These are phyloP conservation scores for Dipodascopsis tothii DNA, from an alignment of 805 yeast genomes.

Conservation along the genomic window DNA sequence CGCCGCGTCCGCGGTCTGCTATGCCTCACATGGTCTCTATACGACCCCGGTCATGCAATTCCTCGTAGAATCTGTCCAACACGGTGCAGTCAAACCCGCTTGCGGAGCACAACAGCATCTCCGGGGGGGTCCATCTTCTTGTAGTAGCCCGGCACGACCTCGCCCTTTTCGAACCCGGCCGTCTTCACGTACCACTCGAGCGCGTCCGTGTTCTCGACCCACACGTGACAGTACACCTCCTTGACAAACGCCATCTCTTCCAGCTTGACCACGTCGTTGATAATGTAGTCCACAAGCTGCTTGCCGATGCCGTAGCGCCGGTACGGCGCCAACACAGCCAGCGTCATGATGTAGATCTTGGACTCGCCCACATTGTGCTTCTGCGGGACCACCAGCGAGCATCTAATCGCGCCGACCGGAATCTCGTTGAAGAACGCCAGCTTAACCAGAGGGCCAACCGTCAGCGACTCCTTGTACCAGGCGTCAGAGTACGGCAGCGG, in stretches of 20 bases:
- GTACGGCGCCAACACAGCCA: conserved; percentile 63
- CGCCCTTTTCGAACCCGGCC: conserved; percentile 42
- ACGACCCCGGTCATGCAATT: neutral
- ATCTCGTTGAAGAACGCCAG: conserved; percentile 64
- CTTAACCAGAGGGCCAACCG: conserved; percentile 46
- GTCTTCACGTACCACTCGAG: conserved; percentile 44
- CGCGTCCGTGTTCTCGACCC: conserved; percentile 38
- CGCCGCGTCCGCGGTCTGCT: no score
- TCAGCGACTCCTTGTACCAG: conserved; percentile 46
- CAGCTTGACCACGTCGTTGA: conserved; percentile 47
- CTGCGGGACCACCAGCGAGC: conserved; percentile 33
- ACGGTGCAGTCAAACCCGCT: neutral
- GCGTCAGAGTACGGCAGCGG: conserved; percentile 45
- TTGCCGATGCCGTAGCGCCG: conserved; percentile 55
- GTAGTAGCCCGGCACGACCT: conserved; percentile 41
- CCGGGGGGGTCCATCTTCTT: conserved; percentile 38
- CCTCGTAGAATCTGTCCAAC: neutral
- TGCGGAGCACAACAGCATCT: conserved; percentile 38
- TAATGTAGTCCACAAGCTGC: conserved; percentile 48
- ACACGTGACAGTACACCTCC: conserved; percentile 48
- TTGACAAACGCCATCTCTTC: conserved; percentile 37
- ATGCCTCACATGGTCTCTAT: neutral
- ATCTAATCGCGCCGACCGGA: conserved; percentile 72
- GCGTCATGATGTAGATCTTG: conserved; percentile 54
- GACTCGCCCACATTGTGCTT: conserved; percentile 24